phyloP scores from a whole-genome alignment of 768 basidiomycete genomes.

The Suillus alpinus region DNA sequence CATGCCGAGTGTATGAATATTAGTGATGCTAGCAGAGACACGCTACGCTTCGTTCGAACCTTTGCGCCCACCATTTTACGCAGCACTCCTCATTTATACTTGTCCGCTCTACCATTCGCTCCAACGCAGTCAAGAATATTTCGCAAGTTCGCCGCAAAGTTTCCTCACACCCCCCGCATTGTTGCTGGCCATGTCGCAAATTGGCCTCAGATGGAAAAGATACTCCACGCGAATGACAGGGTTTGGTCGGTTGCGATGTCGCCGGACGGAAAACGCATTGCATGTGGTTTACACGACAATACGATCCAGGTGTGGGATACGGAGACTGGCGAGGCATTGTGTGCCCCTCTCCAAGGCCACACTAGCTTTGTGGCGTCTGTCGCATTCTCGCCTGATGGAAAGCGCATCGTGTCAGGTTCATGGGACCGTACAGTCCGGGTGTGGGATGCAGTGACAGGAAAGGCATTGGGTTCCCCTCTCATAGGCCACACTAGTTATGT shows the following conservation, averaged over 20 bases:
- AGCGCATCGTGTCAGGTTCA: conserved; percentile 12
- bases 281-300: conserved; percentile 8
- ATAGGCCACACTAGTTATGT: background rate
- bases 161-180: background rate
- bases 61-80: conserved; percentile 13
- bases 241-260: background rate
- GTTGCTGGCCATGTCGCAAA: background rate
- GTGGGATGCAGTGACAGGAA: conserved; percentile 4
- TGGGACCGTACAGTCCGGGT: conserved; percentile 9
- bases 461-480: background rate
- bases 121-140: conserved; percentile 19
- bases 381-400: conserved; percentile 4
- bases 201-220: conserved; percentile 1
- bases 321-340: background rate
- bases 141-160: conserved; percentile 14
- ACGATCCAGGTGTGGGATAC: conserved; percentile 5
- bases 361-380: background rate
- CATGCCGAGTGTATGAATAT: background rate
- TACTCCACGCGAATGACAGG: background rate
- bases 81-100: conserved; percentile 23
- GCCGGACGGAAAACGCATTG: background rate
- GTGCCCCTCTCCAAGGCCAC: conserved; percentile 1
- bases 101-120: conserved; percentile 23
- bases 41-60: conserved; percentile 7
- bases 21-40: conserved; percentile 3